Conservation (phyloP, 2,329 filamentous ascomycete genomes). For the Sporothrix sp. region DNA sequence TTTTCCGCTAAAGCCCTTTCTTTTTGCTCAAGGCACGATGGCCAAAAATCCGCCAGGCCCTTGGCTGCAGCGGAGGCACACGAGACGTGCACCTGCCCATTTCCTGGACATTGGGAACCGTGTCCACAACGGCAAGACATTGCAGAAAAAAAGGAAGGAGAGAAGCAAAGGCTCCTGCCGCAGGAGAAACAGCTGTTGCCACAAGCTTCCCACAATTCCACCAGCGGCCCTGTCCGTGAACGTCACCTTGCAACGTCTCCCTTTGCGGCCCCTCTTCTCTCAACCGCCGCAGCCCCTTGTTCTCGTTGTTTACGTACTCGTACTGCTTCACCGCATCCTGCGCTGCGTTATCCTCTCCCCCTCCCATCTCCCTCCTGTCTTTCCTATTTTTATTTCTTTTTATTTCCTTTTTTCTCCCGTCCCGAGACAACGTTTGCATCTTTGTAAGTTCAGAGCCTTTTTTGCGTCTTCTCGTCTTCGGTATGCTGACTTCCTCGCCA, state of each 20-base stretch:
- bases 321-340: too few relatives aligned
- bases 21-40: constrained; percentile 4
- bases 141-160: neutral
- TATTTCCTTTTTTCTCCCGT: neutral
- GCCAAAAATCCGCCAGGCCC: neutral
- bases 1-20: constrained; percentile 1
- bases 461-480: too few relatives aligned
- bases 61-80: too few relatives aligned
- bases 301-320: neutral
- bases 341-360: neutral
- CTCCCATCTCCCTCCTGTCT: neutral
- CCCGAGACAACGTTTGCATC: too few relatives aligned
- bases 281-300: neutral
- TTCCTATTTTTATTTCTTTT: neutral
- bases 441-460: constrained; percentile 1
- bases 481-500: too few relatives aligned
- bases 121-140: constrained; percentile 6
- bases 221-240: neutral
- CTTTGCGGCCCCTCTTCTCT: constrained; percentile 1
- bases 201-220: constrained; percentile 6
- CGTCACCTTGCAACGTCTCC: constrained; percentile 5
- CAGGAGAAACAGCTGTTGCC: constrained; percentile 3
- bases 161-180: neutral
- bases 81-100: neutral
- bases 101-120: neutral